Evolutionary conservation across 495 filamentous ascomycete genomes (phyloP).

Genomic region (Penicillium ochrochloron): DNA sequence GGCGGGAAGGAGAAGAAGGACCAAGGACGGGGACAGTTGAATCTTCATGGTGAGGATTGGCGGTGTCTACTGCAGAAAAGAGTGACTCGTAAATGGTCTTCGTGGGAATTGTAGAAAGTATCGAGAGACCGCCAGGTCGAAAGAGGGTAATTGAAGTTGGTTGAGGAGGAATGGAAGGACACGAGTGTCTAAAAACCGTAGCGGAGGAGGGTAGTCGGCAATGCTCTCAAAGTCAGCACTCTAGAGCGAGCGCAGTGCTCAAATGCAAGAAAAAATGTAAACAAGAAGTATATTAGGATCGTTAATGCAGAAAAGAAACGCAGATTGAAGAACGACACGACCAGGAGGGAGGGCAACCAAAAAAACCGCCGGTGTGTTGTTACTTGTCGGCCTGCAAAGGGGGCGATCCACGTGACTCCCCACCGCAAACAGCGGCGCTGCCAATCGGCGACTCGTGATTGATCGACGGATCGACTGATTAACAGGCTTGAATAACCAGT

Average conservation of each 20-base stretch:
- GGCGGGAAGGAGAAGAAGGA: slow-evolving; percentile 45
- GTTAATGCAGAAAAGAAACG: slow-evolving; percentile 11
- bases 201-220: not conserved
- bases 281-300: slow-evolving; percentile 7
- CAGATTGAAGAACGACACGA: slow-evolving; percentile 1
- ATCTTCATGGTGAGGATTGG: slow-evolving; percentile 38
- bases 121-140: not conserved
- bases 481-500: not conserved
- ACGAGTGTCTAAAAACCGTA: slow-evolving; percentile 4
- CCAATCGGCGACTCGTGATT: slow-evolving; percentile 1
- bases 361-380: slow-evolving; percentile 9
- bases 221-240: not conserved
- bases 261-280: not conserved
- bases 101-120: not conserved
- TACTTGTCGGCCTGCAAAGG: slow-evolving; percentile 11
- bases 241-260: not conserved
- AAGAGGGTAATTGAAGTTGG: slow-evolving; percentile 2
- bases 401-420: slow-evolving; percentile 14
- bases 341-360: not conserved
- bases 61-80: slow-evolving; percentile 20
- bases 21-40: slow-evolving; percentile 33
- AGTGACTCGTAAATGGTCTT: slow-evolving; percentile 11
- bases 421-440: slow-evolving; percentile 7
- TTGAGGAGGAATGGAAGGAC: not conserved
- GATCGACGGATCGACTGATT: not conserved